phyloP scores from a whole-genome alignment of 2,329 filamentous ascomycete genomes.

The Trichoderma koningii region DNA sequence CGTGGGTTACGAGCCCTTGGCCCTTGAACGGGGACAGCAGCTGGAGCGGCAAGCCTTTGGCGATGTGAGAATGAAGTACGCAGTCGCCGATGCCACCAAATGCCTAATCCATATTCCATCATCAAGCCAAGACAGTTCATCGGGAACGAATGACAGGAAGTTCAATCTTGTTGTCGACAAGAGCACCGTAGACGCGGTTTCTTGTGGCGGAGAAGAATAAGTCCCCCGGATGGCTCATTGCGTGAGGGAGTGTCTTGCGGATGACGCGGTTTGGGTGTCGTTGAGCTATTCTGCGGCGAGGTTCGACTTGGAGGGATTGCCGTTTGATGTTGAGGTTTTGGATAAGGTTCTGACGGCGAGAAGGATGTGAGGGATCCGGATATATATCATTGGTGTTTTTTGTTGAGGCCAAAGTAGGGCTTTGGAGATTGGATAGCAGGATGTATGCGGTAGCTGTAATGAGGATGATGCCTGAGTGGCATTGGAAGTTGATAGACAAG shows the following conservation, averaged over 20 bases:
- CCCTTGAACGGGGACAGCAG: constrained; percentile 46
- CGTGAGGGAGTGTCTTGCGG: constrained; percentile 41
- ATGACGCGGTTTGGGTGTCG: constrained; percentile 49
- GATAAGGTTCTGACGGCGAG: constrained; percentile 46
- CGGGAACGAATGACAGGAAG: constrained; percentile 12
- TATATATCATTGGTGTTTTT: constrained; percentile 50
- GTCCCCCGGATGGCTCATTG: constrained; percentile 44
- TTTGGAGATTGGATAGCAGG: no score
- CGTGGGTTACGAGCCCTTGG: constrained; percentile 53
- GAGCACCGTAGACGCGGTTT: constrained; percentile 52
- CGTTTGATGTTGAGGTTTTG: constrained; percentile 47
- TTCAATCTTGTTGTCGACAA: constrained; percentile 53
- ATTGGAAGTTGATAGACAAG: no score
- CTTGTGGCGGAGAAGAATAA: constrained; percentile 46
- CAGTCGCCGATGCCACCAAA: constrained; percentile 49
- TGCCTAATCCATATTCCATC: constrained; percentile 38
- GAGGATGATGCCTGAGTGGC: no score
- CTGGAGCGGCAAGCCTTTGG: constrained; percentile 47
- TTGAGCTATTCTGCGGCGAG: constrained; percentile 50
- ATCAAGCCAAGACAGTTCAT: neutral
- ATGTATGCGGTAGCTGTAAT: no score
- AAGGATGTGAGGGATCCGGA: constrained; percentile 48
- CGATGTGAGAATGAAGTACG: constrained; percentile 48
- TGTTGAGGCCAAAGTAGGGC: constrained; percentile 40
- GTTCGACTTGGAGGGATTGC: constrained; percentile 43